phyloP scores from a whole-genome alignment of 1,139 yeast species.

The Geotrichum klebahnii region DNA sequence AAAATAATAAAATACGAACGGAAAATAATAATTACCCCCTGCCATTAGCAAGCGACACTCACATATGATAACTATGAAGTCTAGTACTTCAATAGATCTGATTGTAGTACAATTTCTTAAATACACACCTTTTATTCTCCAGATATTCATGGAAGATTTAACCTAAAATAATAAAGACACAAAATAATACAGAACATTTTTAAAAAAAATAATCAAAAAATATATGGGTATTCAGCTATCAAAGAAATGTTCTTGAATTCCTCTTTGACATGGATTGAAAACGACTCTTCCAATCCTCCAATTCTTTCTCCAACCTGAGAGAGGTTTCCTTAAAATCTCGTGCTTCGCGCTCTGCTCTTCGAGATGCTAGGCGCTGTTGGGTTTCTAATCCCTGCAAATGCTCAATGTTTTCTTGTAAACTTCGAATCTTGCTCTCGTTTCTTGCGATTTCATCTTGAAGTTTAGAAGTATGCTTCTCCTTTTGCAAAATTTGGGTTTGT shows the following conservation, averaged over 20 bases:
- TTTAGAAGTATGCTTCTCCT: slow-evolving; percentile 31
- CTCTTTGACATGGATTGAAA: slow-evolving; percentile 26
- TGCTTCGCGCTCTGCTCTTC: slow-evolving; percentile 48
- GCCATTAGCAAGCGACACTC: too few relatives aligned
- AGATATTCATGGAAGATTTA: neutral
- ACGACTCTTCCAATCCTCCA: slow-evolving; percentile 57
- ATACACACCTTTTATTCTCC: neutral
- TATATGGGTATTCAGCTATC: neutral
- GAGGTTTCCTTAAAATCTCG: slow-evolving; percentile 53
- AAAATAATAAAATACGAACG: too few relatives aligned
- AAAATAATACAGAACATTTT: neutral
- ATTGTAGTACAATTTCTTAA: too few relatives aligned
- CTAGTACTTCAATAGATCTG: too few relatives aligned
- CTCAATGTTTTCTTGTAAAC: slow-evolving; percentile 42
- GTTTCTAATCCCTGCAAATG: slow-evolving; percentile 46
- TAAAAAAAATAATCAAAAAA: neutral
- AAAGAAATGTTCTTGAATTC: slow-evolving; percentile 3
- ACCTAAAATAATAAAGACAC: neutral
- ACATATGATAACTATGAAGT: too few relatives aligned
- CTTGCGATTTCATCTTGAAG: slow-evolving; percentile 36
- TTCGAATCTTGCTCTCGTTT: slow-evolving; percentile 39
- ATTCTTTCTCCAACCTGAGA: slow-evolving; percentile 58
- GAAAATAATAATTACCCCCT: too few relatives aligned
- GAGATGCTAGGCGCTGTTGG: slow-evolving; percentile 42
- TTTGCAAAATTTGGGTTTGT: slow-evolving; percentile 29